Base-by-base conservation (phyloP, 306 rosid species). In the Carpinus viminea region DNA sequence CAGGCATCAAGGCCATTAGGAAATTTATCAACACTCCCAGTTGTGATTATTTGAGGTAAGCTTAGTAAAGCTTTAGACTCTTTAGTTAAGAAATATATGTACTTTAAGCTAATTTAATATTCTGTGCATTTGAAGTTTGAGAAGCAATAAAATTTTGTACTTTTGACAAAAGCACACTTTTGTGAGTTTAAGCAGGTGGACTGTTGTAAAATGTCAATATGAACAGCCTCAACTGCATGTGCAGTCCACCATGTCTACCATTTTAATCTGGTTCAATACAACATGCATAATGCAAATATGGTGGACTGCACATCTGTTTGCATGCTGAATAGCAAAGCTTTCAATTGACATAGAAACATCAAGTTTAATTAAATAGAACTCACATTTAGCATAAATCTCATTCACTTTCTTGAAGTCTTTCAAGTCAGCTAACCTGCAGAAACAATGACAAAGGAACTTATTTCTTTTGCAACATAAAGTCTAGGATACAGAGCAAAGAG, bases 401-500 rank as follows among this genome's bases (percentile, higher is more conserved):
- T 90, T 92, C 47, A 94, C 98, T 81, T 84, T 87, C 92, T 88
- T 87, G 81, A 90, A 92, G 88, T 94, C 97, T 70, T 92, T 92
- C 91, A 94, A 83, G 85, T 94, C 98, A 18, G 97, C 97, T 86
- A 94, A 83, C 96, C 97, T 94, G 89, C 88, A 88, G 57, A 53
- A 76, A 81, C 26, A 84, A 82, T 82, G 2, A 70, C 53, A 70
- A 59, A 69, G 62, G 34, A 70, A 61, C 12, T 15, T 74, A 78
- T 50, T 55, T 73, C 47, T 62, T 75, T 76, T 47, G 64, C 3
- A 53, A 45, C 26, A 68, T 43, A 56, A 31, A 26, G 43, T 64
- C 28, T 74, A 38, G 74, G 38, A 48, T 51, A 79, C 20, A 34
- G 36, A 16, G 68, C 41, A 79, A 52, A 55, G 72, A 53, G 15